Evolutionary conservation across 192 early-diverging fungal genomes (phyloP).

Genomic region (Jimgerdemannia lactiflua): DNA sequence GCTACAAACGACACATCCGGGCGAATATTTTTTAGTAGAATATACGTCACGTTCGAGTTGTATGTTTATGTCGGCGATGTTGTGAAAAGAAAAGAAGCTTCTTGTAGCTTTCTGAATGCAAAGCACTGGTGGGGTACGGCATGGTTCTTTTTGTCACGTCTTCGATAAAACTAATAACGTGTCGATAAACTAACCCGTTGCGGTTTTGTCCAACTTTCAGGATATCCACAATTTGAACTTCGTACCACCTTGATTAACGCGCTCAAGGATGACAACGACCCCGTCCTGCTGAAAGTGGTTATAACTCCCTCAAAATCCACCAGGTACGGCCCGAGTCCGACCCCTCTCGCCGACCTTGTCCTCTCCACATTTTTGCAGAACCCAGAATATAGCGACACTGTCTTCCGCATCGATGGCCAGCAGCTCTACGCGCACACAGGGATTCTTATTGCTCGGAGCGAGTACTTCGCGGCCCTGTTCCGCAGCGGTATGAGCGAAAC

Average conservation of each 20-base stretch:
- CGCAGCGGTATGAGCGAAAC: neutral
- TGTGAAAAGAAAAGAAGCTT: neutral
- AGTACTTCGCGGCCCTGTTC: neutral
- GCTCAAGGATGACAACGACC: too few relatives aligned
- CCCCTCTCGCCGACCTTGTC: neutral
- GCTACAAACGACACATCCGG: neutral
- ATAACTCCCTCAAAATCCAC: neutral
- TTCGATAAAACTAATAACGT: too few relatives aligned
- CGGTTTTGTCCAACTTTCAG: too few relatives aligned
- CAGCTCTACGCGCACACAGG: neutral
- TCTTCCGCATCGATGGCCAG: neutral
- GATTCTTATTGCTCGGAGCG: neutral
- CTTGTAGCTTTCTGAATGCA: neutral
- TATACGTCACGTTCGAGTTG: neutral
- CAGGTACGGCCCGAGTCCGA: too few relatives aligned
- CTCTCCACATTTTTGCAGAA: neutral
- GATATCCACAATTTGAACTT: too few relatives aligned
- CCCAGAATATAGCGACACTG: neutral
- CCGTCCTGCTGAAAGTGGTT: too few relatives aligned
- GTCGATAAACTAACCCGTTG: too few relatives aligned
- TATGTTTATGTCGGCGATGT: neutral
- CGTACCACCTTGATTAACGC: too few relatives aligned
- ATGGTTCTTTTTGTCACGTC: too few relatives aligned
- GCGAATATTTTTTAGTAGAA: neutral
- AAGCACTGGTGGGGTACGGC: too few relatives aligned